Base-by-base conservation (phyloP, 2,329 filamentous ascomycete genomes). In the Sporothrix variecibatus region DNA sequence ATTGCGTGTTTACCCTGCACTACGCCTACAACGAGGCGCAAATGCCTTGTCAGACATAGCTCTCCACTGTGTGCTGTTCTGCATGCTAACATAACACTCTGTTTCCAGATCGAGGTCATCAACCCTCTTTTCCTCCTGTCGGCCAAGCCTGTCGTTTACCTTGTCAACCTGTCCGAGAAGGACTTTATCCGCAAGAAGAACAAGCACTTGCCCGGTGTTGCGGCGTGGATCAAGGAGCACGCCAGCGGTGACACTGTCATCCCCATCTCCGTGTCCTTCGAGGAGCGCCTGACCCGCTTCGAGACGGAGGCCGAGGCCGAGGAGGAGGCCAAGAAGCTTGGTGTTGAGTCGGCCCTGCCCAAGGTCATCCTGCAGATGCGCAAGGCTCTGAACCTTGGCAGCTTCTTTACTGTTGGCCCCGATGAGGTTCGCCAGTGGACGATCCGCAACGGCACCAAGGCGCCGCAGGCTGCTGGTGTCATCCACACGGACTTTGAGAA, bases 391-490 rank as follows among this genome's bases (percentile, higher is more conserved):
- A 92, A 96, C 84, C 88, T 99, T 58, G 92, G 92, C 82, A 96
- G 93, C 82, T 99, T 99, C 89, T 99, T 99, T 91, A 99, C 96
- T 72, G 95, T 93, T 46, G 96, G 96, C 80, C 85, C 94, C 31
- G 97, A 99, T 82, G 96, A 99, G 86, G 96, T 99, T 77, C 90
- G 96, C 79, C 96, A 99, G 86, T 99, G 96, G 97, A 99, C 96
- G 34, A 94, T 99, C 82, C 91, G 96, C 75, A 95, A 93, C 80
- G 95, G 94, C 79, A 97, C 92, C 81, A 99, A 99, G 87, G 96
- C 96, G n/a, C 96, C 96, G 23, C 93, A 97, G 81, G 96, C 96
- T 65, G 96, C 96, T 51, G 96, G 96, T 88, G 96, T 99, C 76
- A 99, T 99, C 78, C 96, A 99, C 85, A 94, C 92, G 78, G 96